phyloP scores from a whole-genome alignment of 2,329 filamentous ascomycete genomes.

The Pseudogymnoascus verrucosus region DNA sequence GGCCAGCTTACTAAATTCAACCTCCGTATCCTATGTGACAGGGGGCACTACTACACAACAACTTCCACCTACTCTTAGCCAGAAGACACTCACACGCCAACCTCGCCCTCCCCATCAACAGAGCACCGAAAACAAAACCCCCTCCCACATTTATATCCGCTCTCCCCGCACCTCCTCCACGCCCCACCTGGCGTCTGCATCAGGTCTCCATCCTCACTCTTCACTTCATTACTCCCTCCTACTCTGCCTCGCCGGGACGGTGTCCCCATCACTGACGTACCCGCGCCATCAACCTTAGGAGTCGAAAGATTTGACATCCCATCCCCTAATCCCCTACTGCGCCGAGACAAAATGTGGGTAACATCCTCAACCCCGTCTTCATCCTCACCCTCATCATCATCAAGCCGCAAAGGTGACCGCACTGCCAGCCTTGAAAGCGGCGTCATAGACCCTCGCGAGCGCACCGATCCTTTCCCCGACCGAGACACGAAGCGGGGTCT shows the following conservation, averaged over 20 bases:
- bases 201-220: background rate
- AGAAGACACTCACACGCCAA: background rate
- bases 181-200: constrained; percentile 44
- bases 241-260: background rate
- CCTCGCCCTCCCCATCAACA: background rate
- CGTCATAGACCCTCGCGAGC: background rate
- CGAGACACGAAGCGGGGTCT: background rate
- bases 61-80: background rate
- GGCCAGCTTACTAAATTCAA: background rate
- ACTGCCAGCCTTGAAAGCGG: background rate
- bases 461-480: background rate
- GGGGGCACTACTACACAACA: background rate
- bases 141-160: constrained; percentile 46
- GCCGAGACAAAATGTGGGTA: background rate
- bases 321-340: constrained; percentile 22
- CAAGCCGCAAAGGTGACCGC: background rate
- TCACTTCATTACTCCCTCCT: background rate
- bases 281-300: background rate
- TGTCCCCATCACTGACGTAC: background rate
- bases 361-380: background rate
- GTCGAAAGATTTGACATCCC: background rate
- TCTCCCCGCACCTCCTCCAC: constrained; percentile 44
- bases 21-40: background rate
- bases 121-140: constrained; percentile 53
- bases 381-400: background rate